phyloP scores from a whole-genome alignment of 495 filamentous ascomycete genomes.

The Cairneyella variabilis region DNA sequence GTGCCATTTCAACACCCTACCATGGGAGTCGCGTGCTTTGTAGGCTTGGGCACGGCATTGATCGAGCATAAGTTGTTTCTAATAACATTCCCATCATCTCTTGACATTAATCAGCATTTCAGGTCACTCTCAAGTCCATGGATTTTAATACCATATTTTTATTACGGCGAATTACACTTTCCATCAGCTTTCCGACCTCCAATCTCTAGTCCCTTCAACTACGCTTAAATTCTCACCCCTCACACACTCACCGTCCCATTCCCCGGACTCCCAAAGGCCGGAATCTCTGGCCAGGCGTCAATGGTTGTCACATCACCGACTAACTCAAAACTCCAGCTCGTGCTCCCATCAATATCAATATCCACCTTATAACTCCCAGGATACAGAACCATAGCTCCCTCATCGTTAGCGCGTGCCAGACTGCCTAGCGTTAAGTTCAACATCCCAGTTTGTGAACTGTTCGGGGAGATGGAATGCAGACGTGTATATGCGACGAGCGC shows the following conservation, averaged over 20 bases:
- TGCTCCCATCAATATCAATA: constrained; percentile 45
- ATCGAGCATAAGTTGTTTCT: no score
- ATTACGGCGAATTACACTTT: no score
- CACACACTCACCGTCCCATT: constrained; percentile 1
- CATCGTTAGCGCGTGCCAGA: constrained; percentile 53
- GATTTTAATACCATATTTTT: no score
- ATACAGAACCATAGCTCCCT: constrained; percentile 59
- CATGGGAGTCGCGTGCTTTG: no score
- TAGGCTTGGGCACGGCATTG: no score
- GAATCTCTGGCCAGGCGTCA: constrained; percentile 40
- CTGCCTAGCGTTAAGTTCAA: constrained; percentile 54
- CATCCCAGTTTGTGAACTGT: constrained; percentile 30
- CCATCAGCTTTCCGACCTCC: no score
- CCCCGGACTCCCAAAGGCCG: background rate
- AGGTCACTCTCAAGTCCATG: no score
- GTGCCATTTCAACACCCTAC: no score
- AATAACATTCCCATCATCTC: no score
- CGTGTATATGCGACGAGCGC: constrained; percentile 58
- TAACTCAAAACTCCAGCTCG: constrained; percentile 37
- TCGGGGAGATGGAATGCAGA: constrained; percentile 40
- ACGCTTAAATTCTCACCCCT: no score
- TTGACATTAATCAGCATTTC: no score
- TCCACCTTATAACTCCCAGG: constrained; percentile 60
- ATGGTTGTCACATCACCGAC: constrained; percentile 38
- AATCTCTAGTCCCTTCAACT: no score